These are phyloP conservation scores for Eremochloa ophiuroides DNA, from an alignment of 176 grass and related monocot genomes.

Conservation along the genomic window DNA sequence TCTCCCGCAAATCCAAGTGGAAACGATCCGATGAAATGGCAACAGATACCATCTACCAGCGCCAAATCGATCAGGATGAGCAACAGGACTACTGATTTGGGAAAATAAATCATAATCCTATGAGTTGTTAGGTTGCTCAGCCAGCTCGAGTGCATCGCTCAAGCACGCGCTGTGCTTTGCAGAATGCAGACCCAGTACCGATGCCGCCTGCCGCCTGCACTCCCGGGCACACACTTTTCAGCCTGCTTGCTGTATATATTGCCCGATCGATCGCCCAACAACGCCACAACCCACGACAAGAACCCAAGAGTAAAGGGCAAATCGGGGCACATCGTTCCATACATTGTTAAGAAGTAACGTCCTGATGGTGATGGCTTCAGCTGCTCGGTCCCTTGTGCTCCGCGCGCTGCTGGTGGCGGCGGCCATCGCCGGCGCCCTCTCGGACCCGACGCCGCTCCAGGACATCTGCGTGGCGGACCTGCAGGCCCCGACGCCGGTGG, in stretches of 20 bases:
- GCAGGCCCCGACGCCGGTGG: not conserved
- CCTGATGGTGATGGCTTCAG: constrained; percentile 4
- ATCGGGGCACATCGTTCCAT: too few relatives aligned
- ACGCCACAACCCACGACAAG: not conserved
- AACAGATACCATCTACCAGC: not conserved
- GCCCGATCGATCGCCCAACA: not conserved
- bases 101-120: not conserved
- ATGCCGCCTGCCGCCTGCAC: not conserved
- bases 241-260: not conserved
- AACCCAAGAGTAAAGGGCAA: not conserved
- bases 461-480: constrained; percentile 58
- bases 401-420: not conserved
- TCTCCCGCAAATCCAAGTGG: constrained; percentile 8
- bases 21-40: not conserved
- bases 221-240: not conserved
- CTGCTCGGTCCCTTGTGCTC: not conserved
- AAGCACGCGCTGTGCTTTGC: constrained; percentile 28
- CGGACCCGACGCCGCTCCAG: constrained; percentile 42
- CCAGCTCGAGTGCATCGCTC: not conserved
- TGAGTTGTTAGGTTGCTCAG: not conserved
- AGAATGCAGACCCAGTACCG: not conserved
- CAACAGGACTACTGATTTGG: not conserved
- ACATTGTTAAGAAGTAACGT: not conserved
- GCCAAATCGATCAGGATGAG: not conserved
- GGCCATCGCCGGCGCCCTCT: not conserved